Base-by-base conservation (phyloP, 805 yeast species). In the Wickerhamiella hasegawae region DNA sequence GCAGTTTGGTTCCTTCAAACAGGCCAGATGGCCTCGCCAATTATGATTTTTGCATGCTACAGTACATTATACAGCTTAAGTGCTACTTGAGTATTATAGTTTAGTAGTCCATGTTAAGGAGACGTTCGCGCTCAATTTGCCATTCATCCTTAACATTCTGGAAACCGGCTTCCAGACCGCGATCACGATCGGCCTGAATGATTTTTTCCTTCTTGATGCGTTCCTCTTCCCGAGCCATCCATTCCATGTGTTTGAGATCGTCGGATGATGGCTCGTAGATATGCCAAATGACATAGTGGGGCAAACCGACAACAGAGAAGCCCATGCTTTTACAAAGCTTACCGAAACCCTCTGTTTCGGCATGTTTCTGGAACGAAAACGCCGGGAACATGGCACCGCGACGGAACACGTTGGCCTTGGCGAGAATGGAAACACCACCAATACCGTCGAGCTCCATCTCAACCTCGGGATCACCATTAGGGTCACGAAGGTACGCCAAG, bases 311-410 rank as follows among this genome's bases (percentile, higher is more conserved):
- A 18, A 87, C 96, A 18, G 75, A 65, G 54, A 69, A 81, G 4
- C 87, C 85, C 94, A 87, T 82, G 42, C 76, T 64, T 45, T 81
- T 76, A 46, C 82, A 72, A 65, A 87, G 66, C 52, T 81, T 84
- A 31, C 94, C 97, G 58, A 87, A 85, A 0, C 90, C 96, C 59
- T 87, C 97, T 3, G 97, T 87, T 55, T 87, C 97, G 2, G 96
- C 97, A 54, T 87, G 97, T 48, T 80, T 82, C 58, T 79, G 77
- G 58, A 83, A 85, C 22, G 95, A 81, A 53, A 85, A 87, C 2
- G 94, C 96, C 5, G 97, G 96, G 67, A 84, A 85, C 61, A 82
- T 90, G 3, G 87, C 76, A 11, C 97, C 97, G 14, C 69, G 63
- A 42, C 82, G 66, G 62, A 85, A 85, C 4, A 84, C 94, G 34